Base-by-base conservation (phyloP, 352 stramenopile genomes). In the Globisporangium yorkense region DNA sequence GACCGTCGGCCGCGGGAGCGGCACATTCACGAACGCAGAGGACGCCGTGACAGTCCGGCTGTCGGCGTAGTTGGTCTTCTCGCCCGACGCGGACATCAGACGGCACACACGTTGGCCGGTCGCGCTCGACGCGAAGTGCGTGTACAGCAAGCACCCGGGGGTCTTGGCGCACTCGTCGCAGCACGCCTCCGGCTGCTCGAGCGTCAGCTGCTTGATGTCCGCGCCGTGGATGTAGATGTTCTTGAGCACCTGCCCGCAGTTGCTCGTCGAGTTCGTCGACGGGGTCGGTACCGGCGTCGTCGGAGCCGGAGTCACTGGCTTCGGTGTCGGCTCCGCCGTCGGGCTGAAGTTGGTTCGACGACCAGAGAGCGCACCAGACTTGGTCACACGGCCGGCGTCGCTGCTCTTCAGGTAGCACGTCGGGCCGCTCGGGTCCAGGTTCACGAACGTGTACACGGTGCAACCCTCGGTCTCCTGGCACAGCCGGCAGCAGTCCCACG, bases 321-420 rank as follows among this genome's bases (percentile, higher is more conserved):
- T 10, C 35, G 8, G 35, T 13, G 51, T 56, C 24, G 51, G 51
- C 9, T 27, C n/a, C 15, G 39, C 15, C n/a, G 46, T 51, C 45
- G 45, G 45, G 3, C 20, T 35, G 24, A 35, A 51, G 45, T 51
- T 51, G 2, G 21, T 33, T 27, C 45, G 46, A 2, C 15, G 53
- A 31, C 54, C 54, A 10, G 54, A 59, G 5, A 59, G 21, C 12
- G 29, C 54, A 16, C 54, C 54, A 2, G 41, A 27, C 44, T 59
- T 59, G 31, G 2, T 10, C 50, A 45, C 21, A 9, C 31, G 20
- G 8, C 50, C 50, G 16, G 31, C 50, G 6, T 6, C n/a, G 31
- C 54, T 63, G 37, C 33, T 66, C 57, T 76, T 76, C 40, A 75
- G 48, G 59, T 75, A 71, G 53, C 68, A 75, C 27, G 62, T 39